A percentile compares a stretch with the other conserved stretches of the same genome.
These are phyloP conservation scores for Pisolithus microcarpus DNA, from an alignment of 768 basidiomycete species.

Conservation along the genomic window DNA sequence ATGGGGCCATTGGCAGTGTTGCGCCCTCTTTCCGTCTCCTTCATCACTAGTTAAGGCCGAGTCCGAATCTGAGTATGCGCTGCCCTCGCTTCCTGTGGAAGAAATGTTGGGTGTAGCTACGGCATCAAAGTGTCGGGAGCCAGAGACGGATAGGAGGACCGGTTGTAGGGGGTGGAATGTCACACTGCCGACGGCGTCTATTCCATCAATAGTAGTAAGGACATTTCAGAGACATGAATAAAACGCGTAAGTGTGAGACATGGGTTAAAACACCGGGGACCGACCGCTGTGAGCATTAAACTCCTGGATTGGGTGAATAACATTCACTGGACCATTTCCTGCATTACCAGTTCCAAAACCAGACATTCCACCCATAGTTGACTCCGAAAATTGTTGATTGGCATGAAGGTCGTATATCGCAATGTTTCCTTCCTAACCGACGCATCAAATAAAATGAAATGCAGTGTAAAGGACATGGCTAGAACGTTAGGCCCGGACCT, in stretches of 20 bases:
- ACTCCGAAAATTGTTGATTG: neutral
- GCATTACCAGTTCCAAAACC: neutral
- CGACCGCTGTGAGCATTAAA: conserved; percentile 56
- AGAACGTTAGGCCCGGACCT: neutral
- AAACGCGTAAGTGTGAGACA: neutral
- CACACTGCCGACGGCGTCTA: conserved; percentile 71
- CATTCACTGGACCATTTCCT: conserved; percentile 5
- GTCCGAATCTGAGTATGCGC: conserved; percentile 3
- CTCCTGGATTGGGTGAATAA: conserved; percentile 23
- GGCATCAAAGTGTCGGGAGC: conserved; percentile 63
- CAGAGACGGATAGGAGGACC: conserved; percentile 57
- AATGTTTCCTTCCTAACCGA: conserved; percentile 48
- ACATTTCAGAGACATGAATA: neutral
- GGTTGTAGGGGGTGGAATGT: conserved; percentile 64
- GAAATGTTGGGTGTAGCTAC: neutral
- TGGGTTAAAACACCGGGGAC: conserved; percentile 4
- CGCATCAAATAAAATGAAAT: neutral
- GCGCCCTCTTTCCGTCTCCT: neutral
- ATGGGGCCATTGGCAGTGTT: neutral
- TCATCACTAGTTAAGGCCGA: neutral
- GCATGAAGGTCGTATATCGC: conserved; percentile 49
- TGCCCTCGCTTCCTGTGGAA: neutral
- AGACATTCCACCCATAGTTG: conserved; percentile 1
- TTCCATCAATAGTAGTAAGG: neutral
- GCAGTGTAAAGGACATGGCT: neutral